Percentiles rank a stretch among this genome's conserved stretches.
Conservation (phyloP, 345 rosid species). For the Aquilaria malaccensis region DNA sequence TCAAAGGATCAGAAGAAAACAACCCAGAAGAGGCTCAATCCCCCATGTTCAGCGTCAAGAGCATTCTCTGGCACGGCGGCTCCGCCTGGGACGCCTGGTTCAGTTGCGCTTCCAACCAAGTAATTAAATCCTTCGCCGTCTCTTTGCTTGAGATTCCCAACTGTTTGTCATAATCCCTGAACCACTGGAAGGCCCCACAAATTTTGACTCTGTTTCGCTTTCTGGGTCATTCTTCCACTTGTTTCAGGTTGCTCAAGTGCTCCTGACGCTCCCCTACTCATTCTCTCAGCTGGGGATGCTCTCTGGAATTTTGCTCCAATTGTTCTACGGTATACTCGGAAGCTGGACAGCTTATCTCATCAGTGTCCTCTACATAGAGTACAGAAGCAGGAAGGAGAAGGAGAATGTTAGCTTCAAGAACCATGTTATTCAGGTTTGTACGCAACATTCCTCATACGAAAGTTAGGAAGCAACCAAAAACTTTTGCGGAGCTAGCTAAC, state of each 20-base stretch:
- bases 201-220: neutral
- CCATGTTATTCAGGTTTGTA: constrained; percentile 80
- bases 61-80: constrained; percentile 94
- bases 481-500: too few species aligned
- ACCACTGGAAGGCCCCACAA: neutral
- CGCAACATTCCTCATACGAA: neutral
- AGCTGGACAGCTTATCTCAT: constrained; percentile 99
- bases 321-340: constrained; percentile 85
- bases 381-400: constrained; percentile 84
- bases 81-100: constrained; percentile 99
- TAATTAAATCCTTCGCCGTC: constrained; percentile 13
- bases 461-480: too few species aligned
- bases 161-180: neutral
- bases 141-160: neutral
- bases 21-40: constrained; percentile 24
- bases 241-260: constrained; percentile 86
- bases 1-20: constrained; percentile 21
- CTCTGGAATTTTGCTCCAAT: constrained; percentile 80
- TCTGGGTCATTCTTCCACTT: neutral
- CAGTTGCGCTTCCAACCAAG: constrained; percentile 98
- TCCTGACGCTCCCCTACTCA: constrained; percentile 89
- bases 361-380: constrained; percentile 92
- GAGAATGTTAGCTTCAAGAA: constrained; percentile 91
- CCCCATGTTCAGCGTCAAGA: constrained; percentile 51
- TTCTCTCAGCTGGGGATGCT: constrained; percentile 94